Base-by-base conservation (phyloP, 2,329 filamentous ascomycete species). In the Colletotrichum sidae region DNA sequence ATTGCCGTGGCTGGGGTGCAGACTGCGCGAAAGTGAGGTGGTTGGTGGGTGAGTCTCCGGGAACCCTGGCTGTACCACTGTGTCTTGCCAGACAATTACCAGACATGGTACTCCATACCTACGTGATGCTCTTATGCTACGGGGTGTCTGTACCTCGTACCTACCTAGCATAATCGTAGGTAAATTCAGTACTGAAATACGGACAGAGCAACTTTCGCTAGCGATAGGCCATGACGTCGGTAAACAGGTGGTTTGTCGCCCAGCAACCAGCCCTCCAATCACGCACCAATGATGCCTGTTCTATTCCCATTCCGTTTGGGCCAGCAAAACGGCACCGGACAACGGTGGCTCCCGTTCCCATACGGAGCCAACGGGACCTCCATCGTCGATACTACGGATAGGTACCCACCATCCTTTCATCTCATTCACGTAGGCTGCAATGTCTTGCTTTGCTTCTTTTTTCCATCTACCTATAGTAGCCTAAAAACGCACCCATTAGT, bases 171-270 rank as follows among this genome's bases (percentile, higher is more conserved):
- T 25, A 25, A 17, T 17, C 3, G 17, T 25, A 25, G 25, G 25
- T 25, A 25, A 25, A 25, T 25, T 25, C 25, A 25, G 25, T 25
- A 25, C 25, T 41, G 13, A 41, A 13, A 13, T 41, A 41, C 38
- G 38, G 38, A 41, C 38, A 13, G 38, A 41, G 38, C 9, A 10
- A 25, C 25, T 25, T 25, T 25, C 25, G 25, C 25, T 25, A 25
- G 25, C 25, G 25, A 25, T 25, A 25, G 25, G 25, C 33, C 54
- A 72, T 78, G 75, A 77, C 75, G 74, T 77, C 72, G 69, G 73
- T 76, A 76, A 77, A 74, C 42, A 76, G 35, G 8, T 3, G 7
- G 11, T 46, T 3, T 2, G 64, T 67, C 70, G 67, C 60, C 68
- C 33, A 68, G 67, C 74, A 76, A 76, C 74, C 44, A 17, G 34